These are phyloP conservation scores for Euphorbia tirucalli DNA, from an alignment of 345 rosid genomes.

Conservation along the genomic window DNA sequence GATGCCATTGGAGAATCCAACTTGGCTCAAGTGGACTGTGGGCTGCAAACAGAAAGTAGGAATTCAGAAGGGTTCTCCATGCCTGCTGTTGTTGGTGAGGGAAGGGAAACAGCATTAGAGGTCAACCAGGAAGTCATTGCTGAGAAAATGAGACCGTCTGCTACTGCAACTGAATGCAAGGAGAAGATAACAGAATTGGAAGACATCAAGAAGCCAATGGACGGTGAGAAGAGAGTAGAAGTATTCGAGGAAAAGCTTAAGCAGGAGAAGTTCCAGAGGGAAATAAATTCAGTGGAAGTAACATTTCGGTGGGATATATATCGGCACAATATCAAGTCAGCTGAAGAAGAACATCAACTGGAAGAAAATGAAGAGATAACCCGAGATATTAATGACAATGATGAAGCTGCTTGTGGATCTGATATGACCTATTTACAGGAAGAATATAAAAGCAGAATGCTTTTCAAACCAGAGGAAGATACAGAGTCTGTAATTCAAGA, in stretches of 20 bases:
- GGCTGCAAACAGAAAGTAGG: constrained; percentile 32
- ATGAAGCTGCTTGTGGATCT: constrained; percentile 27
- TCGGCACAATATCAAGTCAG: constrained; percentile 21
- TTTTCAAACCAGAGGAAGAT: constrained; percentile 32
- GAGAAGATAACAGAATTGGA: constrained; percentile 22
- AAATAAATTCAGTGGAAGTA: constrained; percentile 33
- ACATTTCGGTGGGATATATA: constrained; percentile 25
- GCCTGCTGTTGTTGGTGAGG: constrained; percentile 10
- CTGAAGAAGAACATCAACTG: constrained; percentile 27
- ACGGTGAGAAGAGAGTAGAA: constrained; percentile 26
- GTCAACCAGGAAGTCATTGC: constrained; percentile 35
- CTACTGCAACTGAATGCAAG: constrained; percentile 27
- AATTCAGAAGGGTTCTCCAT: constrained; percentile 25
- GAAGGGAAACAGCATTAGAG: too few relatives aligned
- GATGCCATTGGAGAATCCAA: constrained; percentile 25
- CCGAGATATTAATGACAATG: constrained; percentile 23
- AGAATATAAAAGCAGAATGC: constrained; percentile 31
- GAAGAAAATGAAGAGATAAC: constrained; percentile 35
- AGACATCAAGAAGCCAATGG: constrained; percentile 34
- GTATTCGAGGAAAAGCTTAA: constrained; percentile 33
- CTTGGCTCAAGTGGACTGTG: constrained; percentile 27
- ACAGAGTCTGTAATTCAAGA: constrained; percentile 26
- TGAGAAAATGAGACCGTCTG: constrained; percentile 29
- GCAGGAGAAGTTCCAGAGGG: constrained; percentile 33
- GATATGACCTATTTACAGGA: too few relatives aligned